Percentiles rank a stretch among this genome's conserved stretches.
phyloP scores from a whole-genome alignment of 139 green algal genomes.

The Picochlorum costavermella region DNA sequence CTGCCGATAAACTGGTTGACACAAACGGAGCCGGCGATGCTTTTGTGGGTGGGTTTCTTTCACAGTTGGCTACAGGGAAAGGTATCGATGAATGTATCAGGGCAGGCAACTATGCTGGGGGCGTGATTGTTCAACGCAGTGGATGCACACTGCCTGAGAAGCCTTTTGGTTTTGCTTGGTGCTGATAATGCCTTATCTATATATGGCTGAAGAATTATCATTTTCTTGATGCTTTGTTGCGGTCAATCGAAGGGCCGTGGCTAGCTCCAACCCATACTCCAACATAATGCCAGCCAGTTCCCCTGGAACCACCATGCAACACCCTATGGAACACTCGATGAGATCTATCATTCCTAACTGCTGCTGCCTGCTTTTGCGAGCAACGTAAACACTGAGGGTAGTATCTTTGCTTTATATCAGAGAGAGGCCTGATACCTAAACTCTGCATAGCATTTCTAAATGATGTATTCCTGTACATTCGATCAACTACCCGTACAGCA shows the following conservation, averaged over 20 bases:
- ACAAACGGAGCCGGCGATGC: slow-evolving; percentile 94
- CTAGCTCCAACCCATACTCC: slow-evolving; percentile 45
- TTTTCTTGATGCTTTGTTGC: not conserved
- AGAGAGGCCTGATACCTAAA: slow-evolving; percentile 18
- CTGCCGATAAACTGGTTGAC: slow-evolving; percentile 88
- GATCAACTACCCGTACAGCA: not conserved
- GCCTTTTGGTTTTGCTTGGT: slow-evolving; percentile 32
- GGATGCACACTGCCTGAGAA: slow-evolving; percentile 75
- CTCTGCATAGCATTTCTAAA: not conserved
- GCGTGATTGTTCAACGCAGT: slow-evolving; percentile 87
- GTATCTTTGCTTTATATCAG: slow-evolving; percentile 19
- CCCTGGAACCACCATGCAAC: slow-evolving; percentile 18
- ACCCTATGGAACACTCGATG: slow-evolving; percentile 48
- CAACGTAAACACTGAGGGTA: slow-evolving; percentile 53
- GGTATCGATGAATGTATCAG: slow-evolving; percentile 59
- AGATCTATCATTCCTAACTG: slow-evolving; percentile 31
- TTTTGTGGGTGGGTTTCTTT: slow-evolving; percentile 97
- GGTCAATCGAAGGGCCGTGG: slow-evolving; percentile 8
- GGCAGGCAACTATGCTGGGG: slow-evolving; percentile 89
- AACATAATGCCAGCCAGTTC: slow-evolving; percentile 38
- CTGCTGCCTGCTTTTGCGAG: slow-evolving; percentile 43
- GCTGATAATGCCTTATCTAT: not conserved
- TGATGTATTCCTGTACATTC: not conserved
- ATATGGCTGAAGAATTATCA: not conserved
- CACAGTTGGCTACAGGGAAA: slow-evolving; percentile 85